Conservation (phyloP, 1,139 yeast species). For the Taphrina deformans region DNA sequence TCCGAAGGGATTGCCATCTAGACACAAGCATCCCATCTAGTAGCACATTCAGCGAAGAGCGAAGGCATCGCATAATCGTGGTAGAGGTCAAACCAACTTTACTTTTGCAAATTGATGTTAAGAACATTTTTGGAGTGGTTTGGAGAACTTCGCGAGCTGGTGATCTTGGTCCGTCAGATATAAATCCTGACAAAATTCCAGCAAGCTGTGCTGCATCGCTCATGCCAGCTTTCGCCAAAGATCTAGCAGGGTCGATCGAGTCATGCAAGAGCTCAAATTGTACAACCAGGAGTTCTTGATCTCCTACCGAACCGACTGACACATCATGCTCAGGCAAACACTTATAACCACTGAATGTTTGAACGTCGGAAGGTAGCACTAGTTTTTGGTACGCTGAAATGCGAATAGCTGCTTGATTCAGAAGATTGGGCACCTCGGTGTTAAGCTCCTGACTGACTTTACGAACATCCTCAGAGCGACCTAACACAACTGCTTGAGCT, state of each 20-base stretch:
- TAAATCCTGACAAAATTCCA: not conserved
- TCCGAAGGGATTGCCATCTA: not conserved
- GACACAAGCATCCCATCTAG: not conserved
- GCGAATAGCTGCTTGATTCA: not conserved
- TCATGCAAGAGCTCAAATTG: not conserved
- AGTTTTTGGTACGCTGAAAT: not conserved
- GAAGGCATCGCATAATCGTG: not conserved
- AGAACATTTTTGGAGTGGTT: not conserved
- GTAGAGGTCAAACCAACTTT: not conserved
- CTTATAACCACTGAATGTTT: not conserved
- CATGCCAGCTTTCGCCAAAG: not conserved
- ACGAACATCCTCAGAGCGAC: not conserved
- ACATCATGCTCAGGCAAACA: not conserved
- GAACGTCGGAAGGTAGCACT: not conserved
- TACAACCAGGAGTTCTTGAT: not conserved
- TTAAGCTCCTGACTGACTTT: not conserved
- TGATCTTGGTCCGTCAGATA: not conserved
- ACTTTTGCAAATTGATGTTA: not conserved
- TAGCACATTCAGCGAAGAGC: not conserved
- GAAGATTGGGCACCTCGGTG: not conserved
- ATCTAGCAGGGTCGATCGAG: not conserved
- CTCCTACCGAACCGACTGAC: too few relatives aligned
- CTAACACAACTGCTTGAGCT: not conserved
- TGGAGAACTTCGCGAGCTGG: not conserved
- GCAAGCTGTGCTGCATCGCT: not conserved